Percentiles rank a stretch among this genome's conserved stretches.
Evolutionary conservation across 2,329 filamentous ascomycete genomes (phyloP).

Genomic region (Arthroderma uncinatum): DNA sequence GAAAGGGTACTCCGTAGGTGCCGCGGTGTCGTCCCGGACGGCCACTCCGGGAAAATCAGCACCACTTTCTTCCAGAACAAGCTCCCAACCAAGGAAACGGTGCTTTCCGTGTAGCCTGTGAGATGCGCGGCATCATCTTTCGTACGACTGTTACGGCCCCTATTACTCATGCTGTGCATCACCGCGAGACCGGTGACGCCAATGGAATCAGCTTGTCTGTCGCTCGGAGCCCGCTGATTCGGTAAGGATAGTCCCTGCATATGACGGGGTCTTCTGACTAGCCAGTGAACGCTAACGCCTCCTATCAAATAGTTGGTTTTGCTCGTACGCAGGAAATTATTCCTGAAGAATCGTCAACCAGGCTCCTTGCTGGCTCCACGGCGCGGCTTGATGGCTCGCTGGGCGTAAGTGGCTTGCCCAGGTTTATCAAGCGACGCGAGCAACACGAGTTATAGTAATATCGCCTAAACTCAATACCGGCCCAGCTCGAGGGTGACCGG

Average conservation of each 20-base stretch:
- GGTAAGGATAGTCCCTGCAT: conserved; percentile 3
- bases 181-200: background rate
- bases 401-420: background rate
- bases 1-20: too few species aligned
- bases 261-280: background rate
- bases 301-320: background rate
- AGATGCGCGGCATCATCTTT: background rate
- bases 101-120: background rate
- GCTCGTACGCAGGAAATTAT: background rate
- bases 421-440: background rate
- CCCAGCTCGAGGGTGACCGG: background rate
- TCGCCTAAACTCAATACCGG: background rate
- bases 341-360: background rate
- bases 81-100: background rate
- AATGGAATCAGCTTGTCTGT: background rate
- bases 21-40: background rate
- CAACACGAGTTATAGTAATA: background rate
- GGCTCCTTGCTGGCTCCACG: background rate
- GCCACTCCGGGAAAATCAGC: background rate
- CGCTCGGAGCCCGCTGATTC: background rate
- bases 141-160: background rate
- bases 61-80: background rate
- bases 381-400: background rate
- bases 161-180: background rate
- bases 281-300: background rate